These are phyloP conservation scores for Penicillium angulare DNA, from an alignment of 495 filamentous ascomycete genomes.

Conservation along the genomic window DNA sequence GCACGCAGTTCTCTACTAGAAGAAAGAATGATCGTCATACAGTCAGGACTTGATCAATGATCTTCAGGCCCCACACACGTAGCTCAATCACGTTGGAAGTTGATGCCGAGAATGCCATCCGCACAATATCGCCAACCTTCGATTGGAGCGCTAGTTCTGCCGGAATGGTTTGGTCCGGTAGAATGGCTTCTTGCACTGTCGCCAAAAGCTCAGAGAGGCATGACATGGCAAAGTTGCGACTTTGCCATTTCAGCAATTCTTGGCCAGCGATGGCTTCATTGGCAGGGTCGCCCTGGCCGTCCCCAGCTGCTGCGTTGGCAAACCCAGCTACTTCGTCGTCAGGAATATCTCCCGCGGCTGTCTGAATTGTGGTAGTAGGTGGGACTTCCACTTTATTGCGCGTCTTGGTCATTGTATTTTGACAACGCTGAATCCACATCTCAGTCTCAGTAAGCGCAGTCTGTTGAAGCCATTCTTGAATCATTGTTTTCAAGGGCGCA, in stretches of 20 bases:
- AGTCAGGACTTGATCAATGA: constrained; percentile 88
- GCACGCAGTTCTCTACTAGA: not conserved
- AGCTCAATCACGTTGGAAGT: constrained; percentile 90
- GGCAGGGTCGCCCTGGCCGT: constrained; percentile 62
- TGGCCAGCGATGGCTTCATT: constrained; percentile 64
- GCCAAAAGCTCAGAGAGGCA: constrained; percentile 82
- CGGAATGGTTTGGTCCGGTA: constrained; percentile 65
- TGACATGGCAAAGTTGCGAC: constrained; percentile 89
- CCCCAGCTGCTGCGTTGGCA: constrained; percentile 63
- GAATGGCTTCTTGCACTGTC: constrained; percentile 69
- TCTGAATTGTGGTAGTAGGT: constrained; percentile 46
- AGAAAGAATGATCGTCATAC: not conserved
- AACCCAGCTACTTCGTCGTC: constrained; percentile 98
- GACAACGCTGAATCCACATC: constrained; percentile 83
- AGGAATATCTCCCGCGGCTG: constrained; percentile 68
- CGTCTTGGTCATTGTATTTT: constrained; percentile 85
- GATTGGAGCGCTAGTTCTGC: constrained; percentile 75
- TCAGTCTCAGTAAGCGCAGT: constrained; percentile 74
- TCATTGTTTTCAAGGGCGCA: constrained; percentile 73
- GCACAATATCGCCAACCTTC: constrained; percentile 87
- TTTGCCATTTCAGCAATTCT: constrained; percentile 93
- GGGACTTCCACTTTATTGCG: constrained; percentile 55
- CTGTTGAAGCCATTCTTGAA: constrained; percentile 89
- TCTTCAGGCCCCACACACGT: constrained; percentile 83
- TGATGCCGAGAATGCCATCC: constrained; percentile 96